Base-by-base conservation (phyloP, 805 yeast species). In the Candida boleticola region DNA sequence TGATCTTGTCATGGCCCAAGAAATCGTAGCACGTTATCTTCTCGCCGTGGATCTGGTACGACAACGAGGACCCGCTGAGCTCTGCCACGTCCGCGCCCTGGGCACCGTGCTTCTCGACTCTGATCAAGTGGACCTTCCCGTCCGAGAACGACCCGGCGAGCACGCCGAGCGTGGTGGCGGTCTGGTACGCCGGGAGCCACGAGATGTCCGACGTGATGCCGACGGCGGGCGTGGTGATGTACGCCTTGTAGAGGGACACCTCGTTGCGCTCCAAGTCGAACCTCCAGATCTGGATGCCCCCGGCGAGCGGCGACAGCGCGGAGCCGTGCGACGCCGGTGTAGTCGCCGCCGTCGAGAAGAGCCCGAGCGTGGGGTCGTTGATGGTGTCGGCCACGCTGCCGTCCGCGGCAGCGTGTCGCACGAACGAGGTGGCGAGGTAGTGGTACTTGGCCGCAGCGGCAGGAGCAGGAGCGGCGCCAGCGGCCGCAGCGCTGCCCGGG, bases 141-240 rank as follows among this genome's bases (percentile, higher is more conserved):
- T 80, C 84, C 31, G 77, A 76, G 46, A 79, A 77, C 0, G 68
- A 66, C 9, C 78, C 80, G 4, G 72, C 73, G n/a, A 82, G 49
- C 0, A 74, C 63, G 2, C 80, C 80, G 13, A 73, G 35, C 2
- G 46, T 39, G 5, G 37, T 29, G 3, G 41, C 49, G 46, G 51
- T 49, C 2, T 37, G 48, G 37, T 55, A 67, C 41, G 60, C 58
- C 1, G 76, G 68, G 16, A 61, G 49, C 76, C 73, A 70, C n/a
- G 57, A 52, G 26, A 77, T 47, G 37, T 66, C 61, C 35, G 66
- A 51, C 2, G 73, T 58, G 5, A 68, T 73, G 2, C 85, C 85
- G 52, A 73, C 68, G 2, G 52, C 25, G 18, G 7, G 29, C 29
- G 63, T 66, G 1, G 71, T 63, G 25, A 55, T 50, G 22, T 55